Conservation (phyloP, 2,329 filamentous ascomycete genomes). For the Monosporascus sp. region DNA sequence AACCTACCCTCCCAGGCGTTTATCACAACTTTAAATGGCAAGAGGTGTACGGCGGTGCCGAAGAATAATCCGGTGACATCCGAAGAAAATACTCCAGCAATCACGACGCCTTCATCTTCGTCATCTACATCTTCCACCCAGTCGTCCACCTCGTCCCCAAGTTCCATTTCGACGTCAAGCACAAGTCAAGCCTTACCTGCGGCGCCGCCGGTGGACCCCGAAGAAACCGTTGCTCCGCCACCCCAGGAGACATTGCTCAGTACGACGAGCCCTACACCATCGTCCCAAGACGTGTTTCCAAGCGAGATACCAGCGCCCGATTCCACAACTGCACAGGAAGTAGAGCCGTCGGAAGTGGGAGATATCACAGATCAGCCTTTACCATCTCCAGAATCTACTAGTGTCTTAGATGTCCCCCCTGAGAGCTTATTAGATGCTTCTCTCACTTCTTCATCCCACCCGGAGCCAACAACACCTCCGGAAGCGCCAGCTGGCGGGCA, state of each 20-base stretch:
- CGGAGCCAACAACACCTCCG: neutral
- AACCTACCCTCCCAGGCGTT: slow-evolving; percentile 42
- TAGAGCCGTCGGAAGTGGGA: slow-evolving; percentile 10
- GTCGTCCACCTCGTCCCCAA: neutral
- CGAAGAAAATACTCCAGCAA: slow-evolving; percentile 11
- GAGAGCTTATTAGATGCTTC: neutral
- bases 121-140: slow-evolving; percentile 5
- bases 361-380: neutral
- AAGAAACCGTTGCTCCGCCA: slow-evolving; percentile 6
- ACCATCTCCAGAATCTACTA: neutral
- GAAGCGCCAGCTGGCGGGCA: slow-evolving; percentile 7
- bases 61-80: slow-evolving; percentile 20
- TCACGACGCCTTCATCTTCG: slow-evolving; percentile 9
- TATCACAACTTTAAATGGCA: slow-evolving; percentile 44
- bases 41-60: slow-evolving; percentile 50
- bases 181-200: slow-evolving; percentile 4
- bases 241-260: slow-evolving; percentile 23
- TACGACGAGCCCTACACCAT: slow-evolving; percentile 31
- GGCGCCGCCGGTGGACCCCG: slow-evolving; percentile 4
- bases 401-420: neutral
- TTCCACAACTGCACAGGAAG: slow-evolving; percentile 8
- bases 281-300: slow-evolving; percentile 13
- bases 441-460: neutral
- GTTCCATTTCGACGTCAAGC: neutral
- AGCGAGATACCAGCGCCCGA: slow-evolving; percentile 11